Conservation (phyloP, 2,329 filamentous ascomycete genomes). For the Nemania sp. region DNA sequence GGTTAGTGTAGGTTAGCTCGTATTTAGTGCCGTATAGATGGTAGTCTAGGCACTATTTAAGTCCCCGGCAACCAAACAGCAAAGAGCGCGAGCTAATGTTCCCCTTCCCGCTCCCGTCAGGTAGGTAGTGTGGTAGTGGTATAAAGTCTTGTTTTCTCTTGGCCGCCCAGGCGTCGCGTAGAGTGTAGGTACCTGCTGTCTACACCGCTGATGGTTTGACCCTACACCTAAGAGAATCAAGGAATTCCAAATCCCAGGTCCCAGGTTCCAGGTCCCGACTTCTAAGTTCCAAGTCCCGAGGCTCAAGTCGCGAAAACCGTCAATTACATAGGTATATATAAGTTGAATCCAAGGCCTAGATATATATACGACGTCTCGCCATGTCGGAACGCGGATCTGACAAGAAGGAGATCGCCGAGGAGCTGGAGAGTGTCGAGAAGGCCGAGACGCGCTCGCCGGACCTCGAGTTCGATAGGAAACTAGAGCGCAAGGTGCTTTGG, state of each 20-base stretch:
- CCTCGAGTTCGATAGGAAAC: conserved; percentile 27
- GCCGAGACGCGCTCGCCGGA: conserved; percentile 10
- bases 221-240: no score
- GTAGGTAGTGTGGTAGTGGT: no score
- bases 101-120: not conserved
- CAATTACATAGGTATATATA: no score
- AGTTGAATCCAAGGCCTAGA: no score
- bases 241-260: no score
- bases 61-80: not conserved
- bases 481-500: conserved; percentile 52
- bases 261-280: no score
- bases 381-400: conserved; percentile 20
- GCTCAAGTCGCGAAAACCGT: no score
- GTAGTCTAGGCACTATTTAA: not conserved
- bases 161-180: not conserved
- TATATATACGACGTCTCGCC: not conserved
- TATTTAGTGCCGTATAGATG: no score
- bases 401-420: conserved; percentile 21
- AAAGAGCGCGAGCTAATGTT: not conserved
- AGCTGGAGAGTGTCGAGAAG: conserved; percentile 37
- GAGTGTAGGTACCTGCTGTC: not conserved
- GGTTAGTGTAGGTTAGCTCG: not conserved
- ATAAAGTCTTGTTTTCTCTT: not conserved
- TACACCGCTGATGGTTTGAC: no score
- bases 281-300: no score